Evolutionary conservation across 441 rosid species (phyloP), one percentile per base, ranked within the genome.

Genomic region (Erysimum cheiri): DNA sequence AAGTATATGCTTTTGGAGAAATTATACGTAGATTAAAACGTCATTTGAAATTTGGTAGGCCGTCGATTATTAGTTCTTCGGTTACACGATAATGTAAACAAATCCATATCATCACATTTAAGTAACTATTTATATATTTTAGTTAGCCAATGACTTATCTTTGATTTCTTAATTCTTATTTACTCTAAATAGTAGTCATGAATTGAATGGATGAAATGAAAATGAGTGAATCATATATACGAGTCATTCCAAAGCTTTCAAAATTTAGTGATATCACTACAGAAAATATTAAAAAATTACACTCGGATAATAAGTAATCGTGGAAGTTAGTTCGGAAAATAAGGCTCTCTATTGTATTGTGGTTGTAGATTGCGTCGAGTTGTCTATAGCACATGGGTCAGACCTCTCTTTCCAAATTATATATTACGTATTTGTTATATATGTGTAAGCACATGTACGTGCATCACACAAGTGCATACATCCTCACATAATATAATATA

Each of bases 311-410:
- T 24, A 43, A 14, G 26, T 15, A 43, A 49, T 50, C 48, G 47
- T 58, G 55, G 55, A 59, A 44, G 60, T 67, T 67, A 41, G 56
- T 52, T 66, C 56, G 56, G 55, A 29, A 44, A 60, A 65, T 19
- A 61, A 67, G 58, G 17, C 37, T 61, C n/a, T 44, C 47, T 39
- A 54, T 8, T 44, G 69, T 61, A 48, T 32, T 17, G 68, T 41
- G 72, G 62, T 19, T 41, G 60, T 46, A 58, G 72, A 75, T 64
- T 63, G 54, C 67, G 71, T 63, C 43, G 79, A 64, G 79, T 70
- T 75, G 75, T 70, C 57, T 6, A 64, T 14, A 52, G 74, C 70
- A 75, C 71, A 75, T 75, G 79, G 74, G 70, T 62, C 40, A 53
- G 29, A 60, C 48, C 33, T 43, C 60, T 58, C 33, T 53, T 40